Evolutionary conservation across 331 rosid species (phyloP), one percentile per base, ranked within the genome.

Genomic region (Dryas integrifolia): DNA sequence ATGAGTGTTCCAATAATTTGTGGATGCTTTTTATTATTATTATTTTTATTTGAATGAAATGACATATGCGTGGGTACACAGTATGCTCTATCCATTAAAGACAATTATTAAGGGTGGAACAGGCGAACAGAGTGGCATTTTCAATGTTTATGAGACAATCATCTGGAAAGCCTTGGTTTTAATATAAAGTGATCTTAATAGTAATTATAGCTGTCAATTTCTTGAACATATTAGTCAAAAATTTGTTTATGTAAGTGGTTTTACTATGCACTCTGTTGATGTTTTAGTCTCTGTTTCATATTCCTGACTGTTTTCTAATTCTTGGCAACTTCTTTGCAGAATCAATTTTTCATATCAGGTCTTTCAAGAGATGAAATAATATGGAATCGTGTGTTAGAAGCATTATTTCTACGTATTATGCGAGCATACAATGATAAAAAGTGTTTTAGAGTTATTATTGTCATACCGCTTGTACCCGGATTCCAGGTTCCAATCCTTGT

Each of bases 271-370:
- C 9, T 41, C 6, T 51, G 2, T 16, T 56, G 35, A 39, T 56
- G 55, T 40, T 72, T 70, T 52, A 43, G 76, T 69, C 50, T 35
- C 13, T 55, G 52, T 70, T 66, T 26, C 57, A 51, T 70, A 65
- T 65, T 50, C 78, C 85, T 87, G 80, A 82, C 80, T 45, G 46
- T 51, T 80, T 59, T 52, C 41, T 75, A 56, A 60, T 70, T 70
- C 82, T 76, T 73, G 79, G 86, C 47, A 62, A 69, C 79, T 57
- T 82, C 65, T 86, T 86, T 65, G 72, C 96, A 95, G 99, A 95
- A 95, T 84, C 99, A 95, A 72, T 92, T 95, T 85, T 95, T 95
- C 78, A 92, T 95, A 75, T 95, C 99, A 79, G 99, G 99, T 76
- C 97, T 92, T 58, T 81, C 99, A 26, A 97, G 86, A 76, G 98